phyloP scores from a whole-genome alignment of 129 eudicot species.

The Artemisia annua region DNA sequence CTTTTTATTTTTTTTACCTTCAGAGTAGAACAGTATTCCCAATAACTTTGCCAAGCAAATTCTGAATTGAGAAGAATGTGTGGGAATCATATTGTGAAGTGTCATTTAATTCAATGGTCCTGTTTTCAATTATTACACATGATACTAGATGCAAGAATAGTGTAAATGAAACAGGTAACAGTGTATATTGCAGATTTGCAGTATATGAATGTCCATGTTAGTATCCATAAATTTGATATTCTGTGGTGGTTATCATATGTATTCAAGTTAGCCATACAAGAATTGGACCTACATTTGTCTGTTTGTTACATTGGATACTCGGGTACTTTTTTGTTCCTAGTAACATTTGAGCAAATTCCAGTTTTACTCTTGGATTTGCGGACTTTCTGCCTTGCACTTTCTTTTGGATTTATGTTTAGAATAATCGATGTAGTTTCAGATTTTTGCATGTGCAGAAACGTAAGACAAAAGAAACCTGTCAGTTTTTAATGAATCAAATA shows the following conservation, averaged over 20 bases:
- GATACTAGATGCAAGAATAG: not conserved
- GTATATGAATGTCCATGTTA: not conserved
- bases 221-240: not conserved
- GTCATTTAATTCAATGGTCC: not conserved
- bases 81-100: not conserved
- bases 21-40: not conserved
- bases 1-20: constrained; percentile 1
- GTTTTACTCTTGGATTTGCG: too few relatives aligned
- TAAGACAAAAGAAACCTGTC: too few relatives aligned
- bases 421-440: too few relatives aligned
- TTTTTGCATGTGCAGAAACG: too few relatives aligned
- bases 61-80: not conserved
- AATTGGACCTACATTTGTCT: too few relatives aligned
- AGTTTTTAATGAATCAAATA: too few relatives aligned
- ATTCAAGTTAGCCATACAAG: not conserved
- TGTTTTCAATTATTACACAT: not conserved
- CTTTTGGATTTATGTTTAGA: too few relatives aligned
- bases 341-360: too few relatives aligned
- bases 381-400: too few relatives aligned
- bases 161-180: not conserved
- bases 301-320: too few relatives aligned
- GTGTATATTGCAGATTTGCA: not conserved
- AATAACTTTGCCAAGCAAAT: not conserved
- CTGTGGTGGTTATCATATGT: not conserved
- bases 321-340: too few relatives aligned